Evolutionary conservation across 192 early-diverging fungal genomes (phyloP), one percentile per base, ranked within the genome.

Genomic region (Spizellomyces sp.): DNA sequence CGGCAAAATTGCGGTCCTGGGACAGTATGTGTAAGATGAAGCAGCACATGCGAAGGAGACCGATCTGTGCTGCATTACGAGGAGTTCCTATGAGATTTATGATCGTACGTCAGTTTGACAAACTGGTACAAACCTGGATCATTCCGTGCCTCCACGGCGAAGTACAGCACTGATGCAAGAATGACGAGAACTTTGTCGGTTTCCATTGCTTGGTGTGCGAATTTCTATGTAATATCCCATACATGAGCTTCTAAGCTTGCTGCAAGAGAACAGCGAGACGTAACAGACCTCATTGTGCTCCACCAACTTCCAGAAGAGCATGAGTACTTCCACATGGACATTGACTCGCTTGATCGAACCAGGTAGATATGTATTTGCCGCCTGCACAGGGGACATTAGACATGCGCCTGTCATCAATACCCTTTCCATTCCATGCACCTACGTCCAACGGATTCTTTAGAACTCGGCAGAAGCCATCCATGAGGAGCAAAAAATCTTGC

Each of bases 251-350:
- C 27, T 36, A 36, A 2, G 27, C 27, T 36, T 36, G 27, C 3
- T 75, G 27, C 22, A 17, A 41, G 44, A 9, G 66, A 59, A 64
- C 57, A 57, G 63, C 42, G 48, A 44, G n/a, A 12, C 17, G 36
- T 27, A 9, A 73, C 70, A 45, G 76, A 92, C 92, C 63, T 85
- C 82, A 75, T 97, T 97, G 58, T 83, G 76, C 56, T 95, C 92
- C 36, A 96, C 69, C 9, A 95, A 75, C 67, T 89, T 84, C 95
- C 95, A 97, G 54, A 93, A 89, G 22, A 96, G 73, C 86, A 94
- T 91, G 58, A 93, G 75, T 0, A 88, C 85, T 74, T 96, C 93
- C 44, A 80, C 66, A 45, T 87, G 78, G 44, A 88, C 77, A 47
- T 75, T 83, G 36, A 90, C 82, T 47, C 83, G 81, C 62, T 93